Conservation (phyloP, 495 filamentous ascomycete species). For the Staphylotrichum tortipilum region DNA sequence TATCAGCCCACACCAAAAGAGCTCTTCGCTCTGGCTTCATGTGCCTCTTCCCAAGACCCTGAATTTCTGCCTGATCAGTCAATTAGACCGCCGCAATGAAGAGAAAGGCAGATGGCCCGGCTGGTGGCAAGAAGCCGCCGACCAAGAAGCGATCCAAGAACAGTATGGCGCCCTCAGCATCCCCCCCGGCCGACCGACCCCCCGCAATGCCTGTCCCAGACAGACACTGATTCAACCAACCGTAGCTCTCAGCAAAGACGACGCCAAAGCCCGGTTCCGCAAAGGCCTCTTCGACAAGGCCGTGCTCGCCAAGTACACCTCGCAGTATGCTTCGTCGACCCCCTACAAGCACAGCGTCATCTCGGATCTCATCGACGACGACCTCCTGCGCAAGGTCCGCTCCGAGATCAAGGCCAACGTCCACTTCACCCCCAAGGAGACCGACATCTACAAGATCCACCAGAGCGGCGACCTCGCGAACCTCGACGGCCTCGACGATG, state of each 20-base stretch:
- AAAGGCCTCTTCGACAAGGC: constrained; percentile 64
- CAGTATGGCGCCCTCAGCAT: constrained; percentile 18
- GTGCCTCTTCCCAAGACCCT: background rate
- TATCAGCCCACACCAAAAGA: constrained; percentile 21
- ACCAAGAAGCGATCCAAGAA: constrained; percentile 38
- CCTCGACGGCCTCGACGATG: constrained; percentile 81
- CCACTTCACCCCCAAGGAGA: constrained; percentile 96
- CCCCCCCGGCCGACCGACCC: background rate
- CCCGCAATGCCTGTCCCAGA: no score
- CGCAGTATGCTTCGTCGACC: constrained; percentile 59
- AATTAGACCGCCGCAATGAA: constrained; percentile 35
- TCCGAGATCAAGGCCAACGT: constrained; percentile 80
- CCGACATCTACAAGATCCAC: constrained; percentile 99
- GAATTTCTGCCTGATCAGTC: constrained; percentile 2
- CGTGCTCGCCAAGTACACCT: constrained; percentile 57
- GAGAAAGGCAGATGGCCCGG: constrained; percentile 37
- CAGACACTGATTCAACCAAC: no score
- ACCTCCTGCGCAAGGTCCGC: constrained; percentile 78
- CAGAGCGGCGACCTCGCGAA: constrained; percentile 97
- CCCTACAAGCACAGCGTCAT: constrained; percentile 95
- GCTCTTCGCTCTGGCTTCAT: background rate
- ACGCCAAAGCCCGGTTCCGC: constrained; percentile 54
- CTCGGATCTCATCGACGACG: constrained; percentile 61
- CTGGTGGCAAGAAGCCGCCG: constrained; percentile 27
- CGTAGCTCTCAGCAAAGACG: constrained; percentile 34